Conservation (phyloP, 1,284 basidiomycete genomes). For the Leccinum fallax region DNA sequence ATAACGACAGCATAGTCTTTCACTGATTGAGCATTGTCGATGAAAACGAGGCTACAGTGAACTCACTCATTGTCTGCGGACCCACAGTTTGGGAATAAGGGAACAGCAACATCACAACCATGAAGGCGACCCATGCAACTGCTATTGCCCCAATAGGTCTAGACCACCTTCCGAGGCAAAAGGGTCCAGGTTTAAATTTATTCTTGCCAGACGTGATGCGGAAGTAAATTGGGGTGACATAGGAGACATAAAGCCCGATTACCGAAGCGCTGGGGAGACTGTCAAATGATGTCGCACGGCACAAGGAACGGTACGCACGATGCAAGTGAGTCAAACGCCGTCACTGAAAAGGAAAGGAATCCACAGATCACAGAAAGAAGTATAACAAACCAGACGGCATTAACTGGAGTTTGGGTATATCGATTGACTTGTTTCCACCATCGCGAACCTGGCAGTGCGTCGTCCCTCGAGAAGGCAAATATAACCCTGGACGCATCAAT, state of each 20-base stretch:
- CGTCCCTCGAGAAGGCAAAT: slow-evolving; percentile 72
- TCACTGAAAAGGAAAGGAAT: slow-evolving; percentile 59
- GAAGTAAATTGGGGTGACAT: slow-evolving; percentile 64
- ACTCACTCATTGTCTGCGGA: slow-evolving; percentile 55
- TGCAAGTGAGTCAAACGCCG: slow-evolving; percentile 61
- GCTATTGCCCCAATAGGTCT: slow-evolving; percentile 56
- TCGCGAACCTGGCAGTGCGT: slow-evolving; percentile 65
- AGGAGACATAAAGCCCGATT: slow-evolving; percentile 51
- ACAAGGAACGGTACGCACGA: slow-evolving; percentile 45
- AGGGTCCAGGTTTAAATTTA: slow-evolving; percentile 56
- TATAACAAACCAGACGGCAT: slow-evolving; percentile 71
- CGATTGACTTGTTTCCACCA: slow-evolving; percentile 62
- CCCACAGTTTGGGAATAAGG: slow-evolving; percentile 45
- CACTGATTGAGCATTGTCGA: background rate
- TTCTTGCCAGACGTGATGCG: slow-evolving; percentile 63
- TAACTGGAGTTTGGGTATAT: slow-evolving; percentile 61
- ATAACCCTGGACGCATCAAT: slow-evolving; percentile 76
- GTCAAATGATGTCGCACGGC: background rate
- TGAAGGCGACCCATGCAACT: slow-evolving; percentile 62
- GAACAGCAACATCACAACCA: slow-evolving; percentile 59
- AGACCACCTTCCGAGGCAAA: slow-evolving; percentile 58
- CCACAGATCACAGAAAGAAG: slow-evolving; percentile 55
- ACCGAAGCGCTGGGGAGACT: slow-evolving; percentile 52
- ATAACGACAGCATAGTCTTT: slow-evolving; percentile 66
- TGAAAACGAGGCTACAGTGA: background rate